These are phyloP conservation scores for Cercospora sp. DNA, from an alignment of 2,329 filamentous ascomycete genomes.

Conservation along the genomic window DNA sequence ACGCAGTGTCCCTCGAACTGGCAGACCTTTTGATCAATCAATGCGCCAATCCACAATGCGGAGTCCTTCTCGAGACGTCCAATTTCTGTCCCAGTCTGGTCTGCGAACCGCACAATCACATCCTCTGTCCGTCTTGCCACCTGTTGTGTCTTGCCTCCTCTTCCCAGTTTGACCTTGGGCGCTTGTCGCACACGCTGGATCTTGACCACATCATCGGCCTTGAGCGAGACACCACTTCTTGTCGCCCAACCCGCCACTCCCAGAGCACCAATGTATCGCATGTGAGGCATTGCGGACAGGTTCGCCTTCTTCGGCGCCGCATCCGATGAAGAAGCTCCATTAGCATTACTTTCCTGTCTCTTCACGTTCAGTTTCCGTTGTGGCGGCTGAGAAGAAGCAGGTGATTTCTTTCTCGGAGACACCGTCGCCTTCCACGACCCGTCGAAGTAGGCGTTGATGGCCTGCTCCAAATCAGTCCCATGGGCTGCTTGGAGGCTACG, in stretches of 20 bases:
- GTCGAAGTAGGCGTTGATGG: constrained; percentile 65
- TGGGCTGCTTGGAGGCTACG: constrained; percentile 52
- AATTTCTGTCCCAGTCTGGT: constrained; percentile 73
- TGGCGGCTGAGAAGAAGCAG: constrained; percentile 11
- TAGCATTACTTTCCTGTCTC: constrained; percentile 10
- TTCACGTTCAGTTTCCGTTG: constrained; percentile 20
- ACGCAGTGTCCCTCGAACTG: constrained; percentile 84
- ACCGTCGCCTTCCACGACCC: constrained; percentile 57
- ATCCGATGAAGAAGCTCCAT: neutral
- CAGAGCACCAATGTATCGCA: constrained; percentile 85
- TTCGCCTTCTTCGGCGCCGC: constrained; percentile 20
- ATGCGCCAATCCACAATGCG: constrained; percentile 85
- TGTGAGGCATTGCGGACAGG: constrained; percentile 51
- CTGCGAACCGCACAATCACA: constrained; percentile 89
- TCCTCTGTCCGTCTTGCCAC: constrained; percentile 70
- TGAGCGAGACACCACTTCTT: constrained; percentile 72
- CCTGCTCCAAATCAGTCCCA: constrained; percentile 57
- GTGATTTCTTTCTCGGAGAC: constrained; percentile 24
- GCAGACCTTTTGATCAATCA: constrained; percentile 89
- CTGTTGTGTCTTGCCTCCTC: constrained; percentile 45
- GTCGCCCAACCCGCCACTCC: constrained; percentile 92
- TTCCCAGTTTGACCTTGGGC: constrained; percentile 48
- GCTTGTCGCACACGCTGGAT: constrained; percentile 85
- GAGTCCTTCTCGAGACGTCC: constrained; percentile 83
- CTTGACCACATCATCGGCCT: constrained; percentile 76